A percentile compares a stretch with the other conserved stretches of the same genome.
Conservation (phyloP, 768 basidiomycete species). For the Obba rivulosa region DNA sequence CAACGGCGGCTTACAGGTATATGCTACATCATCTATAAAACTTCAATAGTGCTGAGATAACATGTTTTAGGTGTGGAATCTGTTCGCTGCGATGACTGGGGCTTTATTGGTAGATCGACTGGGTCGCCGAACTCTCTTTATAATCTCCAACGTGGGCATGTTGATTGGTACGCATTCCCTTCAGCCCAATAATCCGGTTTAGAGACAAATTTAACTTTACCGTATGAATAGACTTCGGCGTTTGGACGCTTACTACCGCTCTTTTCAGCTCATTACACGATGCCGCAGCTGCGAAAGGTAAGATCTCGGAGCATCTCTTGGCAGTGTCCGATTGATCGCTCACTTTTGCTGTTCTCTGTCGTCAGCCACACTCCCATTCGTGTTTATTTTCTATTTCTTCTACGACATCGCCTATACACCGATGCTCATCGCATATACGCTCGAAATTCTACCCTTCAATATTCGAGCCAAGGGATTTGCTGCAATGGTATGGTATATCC, state of each 20-base stretch:
- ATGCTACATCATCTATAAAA: not conserved
- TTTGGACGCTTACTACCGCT: constrained; percentile 49
- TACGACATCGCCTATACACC: constrained; percentile 77
- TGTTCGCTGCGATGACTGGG: constrained; percentile 51
- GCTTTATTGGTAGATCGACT: constrained; percentile 61
- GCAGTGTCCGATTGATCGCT: not conserved
- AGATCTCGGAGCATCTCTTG: not conserved
- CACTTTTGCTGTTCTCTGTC: not conserved
- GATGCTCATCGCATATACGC: constrained; percentile 52
- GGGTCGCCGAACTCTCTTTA: constrained; percentile 65
- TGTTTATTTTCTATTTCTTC: constrained; percentile 50
- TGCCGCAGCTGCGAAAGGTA: constrained; percentile 29
- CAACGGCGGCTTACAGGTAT: constrained; percentile 57
- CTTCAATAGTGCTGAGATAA: not conserved
- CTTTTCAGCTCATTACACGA: constrained; percentile 27
- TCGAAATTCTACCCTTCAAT: constrained; percentile 78
- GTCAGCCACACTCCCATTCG: constrained; percentile 57
- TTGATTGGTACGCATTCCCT: constrained; percentile 43
- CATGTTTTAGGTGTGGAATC: constrained; percentile 51
- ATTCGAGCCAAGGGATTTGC: constrained; percentile 81
- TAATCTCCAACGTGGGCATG: constrained; percentile 58
- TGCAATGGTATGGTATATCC: constrained; percentile 47
- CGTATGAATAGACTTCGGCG: constrained; percentile 43
- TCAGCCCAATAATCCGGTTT: no score
- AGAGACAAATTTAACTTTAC: no score